Evolutionary conservation across 2,329 filamentous ascomycete species (phyloP), one percentile per base, ranked within the genome.

Genomic region (Truncatella angustata): DNA sequence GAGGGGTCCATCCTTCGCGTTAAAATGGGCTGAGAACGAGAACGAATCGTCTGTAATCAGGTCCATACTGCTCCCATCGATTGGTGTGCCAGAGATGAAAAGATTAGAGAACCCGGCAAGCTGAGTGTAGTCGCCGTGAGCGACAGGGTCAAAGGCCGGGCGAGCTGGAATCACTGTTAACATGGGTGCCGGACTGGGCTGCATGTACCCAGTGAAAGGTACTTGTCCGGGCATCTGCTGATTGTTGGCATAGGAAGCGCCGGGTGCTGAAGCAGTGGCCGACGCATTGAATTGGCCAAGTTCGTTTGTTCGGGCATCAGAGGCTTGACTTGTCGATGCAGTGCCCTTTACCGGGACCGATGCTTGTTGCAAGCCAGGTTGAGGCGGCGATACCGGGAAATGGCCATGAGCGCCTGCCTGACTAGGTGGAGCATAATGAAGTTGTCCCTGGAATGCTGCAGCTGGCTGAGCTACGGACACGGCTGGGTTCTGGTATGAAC

Each of bases 11-110:
- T 52, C 34, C 3, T 35, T 37, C 5, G 47, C 49, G 16, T 54
- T 54, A 39, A 49, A 54, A 4, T 34, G 35, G 11, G 48, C 49
- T n/a, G 51, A 43, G 26, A 42, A 50, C 4, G 35, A 35, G 16
- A 47, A 54, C 4, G 43, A 26, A 4, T 48, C 34, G 3, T 52
- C 42, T n/a, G 50, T 24, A 11, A 44, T 20, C 14, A 23, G 16
- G 21, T 47, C 34, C 20, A 34, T 34, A 5, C 30, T 16, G 10
- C 40, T 12, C 10, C 7, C 26, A n/a, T 43, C 32, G 5, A 24
- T 21, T 6, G 53, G 49, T 9, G 9, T 20, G 18, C 45, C 34
- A 11, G 53, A 51, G 9, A 52, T 21, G 37, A 52, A 54, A 18
- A 54, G 34, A 12, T 44, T 45, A 5, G 49, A 30, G 3, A 16